Base-by-base conservation (phyloP, 129 eudicot genomes). In the Scalesia atractyloides region DNA sequence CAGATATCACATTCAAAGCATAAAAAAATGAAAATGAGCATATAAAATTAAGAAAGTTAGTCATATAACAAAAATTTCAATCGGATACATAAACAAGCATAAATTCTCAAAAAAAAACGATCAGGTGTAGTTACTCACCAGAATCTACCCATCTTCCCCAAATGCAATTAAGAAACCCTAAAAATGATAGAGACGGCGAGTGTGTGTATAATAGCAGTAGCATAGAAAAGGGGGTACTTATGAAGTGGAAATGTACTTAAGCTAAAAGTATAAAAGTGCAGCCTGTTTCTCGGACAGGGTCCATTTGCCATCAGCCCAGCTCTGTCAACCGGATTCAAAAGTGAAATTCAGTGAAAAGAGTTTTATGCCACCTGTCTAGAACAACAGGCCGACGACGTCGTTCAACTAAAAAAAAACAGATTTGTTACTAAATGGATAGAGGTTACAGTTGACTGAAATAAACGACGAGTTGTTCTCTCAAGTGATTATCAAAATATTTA, bases 281-380 rank as follows among this genome's bases (percentile, higher is more conserved):
- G 82, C 97, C 92, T 66, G 67, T 36, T 82, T 71, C 37, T 33
- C 69, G 70, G 89, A 88, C 61, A 66, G 81, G 80, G 74, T 44
- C 95, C 96, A 88, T 16, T 22, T 46, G 66, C 88, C 87, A 66
- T 67, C 70, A 26, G 80, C 94, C 97, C 82, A 57, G 82, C 72
- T 14, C 76, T 34, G 69, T 86, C 85, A n/a, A 73, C 73, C 96
- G 70, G 82, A 75, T 2, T 86, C 84, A 0, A 16, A 65, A 51
- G 7, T 34, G 63, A 30, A 5, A 74, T 57, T 61, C 68, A 34
- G 43, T 36, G 74, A 63, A 68, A 61, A 5, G 65, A 50, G 34
- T 56, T 53, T 73, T 79, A 88, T 93, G 77, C 94, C 96, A 87
- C 7, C 94, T 86, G 65, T 87, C 93, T 13, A 14, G 62, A 70